phyloP scores from a whole-genome alignment of 306 rosid genomes.

The Morella rubra region DNA sequence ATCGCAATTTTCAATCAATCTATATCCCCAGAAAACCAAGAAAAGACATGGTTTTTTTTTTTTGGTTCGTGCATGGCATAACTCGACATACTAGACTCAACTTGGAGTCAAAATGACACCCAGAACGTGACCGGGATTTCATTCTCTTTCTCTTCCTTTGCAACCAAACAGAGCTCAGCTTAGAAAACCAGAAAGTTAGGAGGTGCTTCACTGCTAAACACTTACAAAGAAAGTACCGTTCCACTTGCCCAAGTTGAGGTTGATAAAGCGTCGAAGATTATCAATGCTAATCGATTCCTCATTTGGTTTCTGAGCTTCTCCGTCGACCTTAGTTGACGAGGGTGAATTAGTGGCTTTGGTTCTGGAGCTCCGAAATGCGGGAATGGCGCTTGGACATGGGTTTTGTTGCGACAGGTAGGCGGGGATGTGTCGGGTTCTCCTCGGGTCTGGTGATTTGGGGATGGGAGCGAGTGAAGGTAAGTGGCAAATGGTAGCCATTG shows the following conservation, averaged over 20 bases:
- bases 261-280: conserved; percentile 59
- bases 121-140: neutral
- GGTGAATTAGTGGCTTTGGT: conserved; percentile 47
- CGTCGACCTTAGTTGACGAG: conserved; percentile 33
- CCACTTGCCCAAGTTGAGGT: conserved; percentile 77
- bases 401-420: conserved; percentile 12
- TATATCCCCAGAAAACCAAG: neutral
- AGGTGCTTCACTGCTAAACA: neutral
- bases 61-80: neutral
- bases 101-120: neutral
- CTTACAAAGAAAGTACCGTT: conserved; percentile 85
- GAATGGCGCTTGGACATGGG: conserved; percentile 18
- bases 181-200: neutral
- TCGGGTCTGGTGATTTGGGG: conserved; percentile 25
- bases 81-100: neutral
- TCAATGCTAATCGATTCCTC: conserved; percentile 72
- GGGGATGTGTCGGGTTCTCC: conserved; percentile 21
- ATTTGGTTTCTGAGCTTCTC: conserved; percentile 35
- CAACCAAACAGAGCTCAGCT: conserved; percentile 6
- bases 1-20: neutral
- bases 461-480: conserved; percentile 39
- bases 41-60: neutral
- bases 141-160: neutral
- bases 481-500: conserved; percentile 54
- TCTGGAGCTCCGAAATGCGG: conserved; percentile 25